Evolutionary conservation across 441 rosid species (phyloP), one percentile per base, ranked within the genome.

Genomic region (Euphorbia corollata): DNA sequence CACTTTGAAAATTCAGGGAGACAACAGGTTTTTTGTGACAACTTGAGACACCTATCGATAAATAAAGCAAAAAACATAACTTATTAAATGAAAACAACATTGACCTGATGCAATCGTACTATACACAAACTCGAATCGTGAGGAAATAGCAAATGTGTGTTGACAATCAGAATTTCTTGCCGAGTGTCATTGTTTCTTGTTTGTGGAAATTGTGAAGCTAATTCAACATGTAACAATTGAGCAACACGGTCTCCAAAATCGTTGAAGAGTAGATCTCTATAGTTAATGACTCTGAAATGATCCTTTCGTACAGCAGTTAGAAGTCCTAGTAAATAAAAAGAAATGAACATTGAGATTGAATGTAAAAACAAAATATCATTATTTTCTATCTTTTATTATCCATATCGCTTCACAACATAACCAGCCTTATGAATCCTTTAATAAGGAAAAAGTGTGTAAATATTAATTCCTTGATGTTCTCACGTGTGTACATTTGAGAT

Each of bases 231-330:
- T 41, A 91, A 75, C 78, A 91, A 70, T 69, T 86, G 97, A 8
- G 97, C 96, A 64, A 89, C 97, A 24, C 97, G 80, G 68, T 91
- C 96, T 67, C 91, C 97, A 45, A 78, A 87, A 65, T 91, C 97
- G 59, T 87, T 82, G 75, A 91, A 91, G 55, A 79, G 86, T 64
- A 91, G 67, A 69, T 89, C 89, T 68, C 84, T 66, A 6, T 86
- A 83, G 65, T 83, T 83, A 74, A 87, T 76, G 47, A 89, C 89
- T 77, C 87, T 83, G 19, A 91, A 87, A 68, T 77, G 78, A 73
- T 91, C 90, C 76, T 84, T 86, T 36, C 78, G 96, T 70, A 91
- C 85, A 9, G 97, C 94, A 65, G 83, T 89, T 73, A 91, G 80
- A 65, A 86, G 60, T 63, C 97, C 97, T 88, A 69, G 57, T 39